phyloP scores from a whole-genome alignment of 2,329 filamentous ascomycete species.

The Nothophaeocryptopus gaeumannii region DNA sequence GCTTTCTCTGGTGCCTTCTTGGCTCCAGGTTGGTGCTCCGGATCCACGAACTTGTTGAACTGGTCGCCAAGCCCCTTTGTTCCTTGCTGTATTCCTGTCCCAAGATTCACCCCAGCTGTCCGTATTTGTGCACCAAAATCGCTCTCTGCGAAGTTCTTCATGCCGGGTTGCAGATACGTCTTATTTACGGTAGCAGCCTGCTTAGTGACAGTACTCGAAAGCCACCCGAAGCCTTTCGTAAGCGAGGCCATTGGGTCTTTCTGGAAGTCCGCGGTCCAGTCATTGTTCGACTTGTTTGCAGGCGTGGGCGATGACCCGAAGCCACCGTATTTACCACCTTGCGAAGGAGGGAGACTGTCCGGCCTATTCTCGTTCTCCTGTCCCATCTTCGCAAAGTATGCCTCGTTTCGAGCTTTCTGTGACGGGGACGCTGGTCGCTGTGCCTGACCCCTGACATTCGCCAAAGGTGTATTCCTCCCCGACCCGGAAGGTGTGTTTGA shows the following conservation, averaged over 20 bases:
- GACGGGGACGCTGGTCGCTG: conserved; percentile 28
- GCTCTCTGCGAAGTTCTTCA: conserved; percentile 70
- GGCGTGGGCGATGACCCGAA: conserved; percentile 76
- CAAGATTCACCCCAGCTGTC: conserved; percentile 46
- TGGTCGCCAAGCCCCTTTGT: conserved; percentile 73
- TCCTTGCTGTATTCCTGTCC: conserved; percentile 61
- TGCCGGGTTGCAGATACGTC: conserved; percentile 86
- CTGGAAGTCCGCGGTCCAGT: conserved; percentile 66
- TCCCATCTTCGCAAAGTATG: conserved; percentile 84
- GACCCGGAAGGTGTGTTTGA: conserved; percentile 23
- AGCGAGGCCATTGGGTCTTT: conserved; percentile 85
- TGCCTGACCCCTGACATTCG: conserved; percentile 16
- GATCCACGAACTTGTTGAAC: conserved; percentile 82
- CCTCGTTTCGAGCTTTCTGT: conserved; percentile 69
- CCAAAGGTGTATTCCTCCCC: conserved; percentile 28
- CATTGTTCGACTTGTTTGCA: conserved; percentile 59
- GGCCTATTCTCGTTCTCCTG: conserved; percentile 75
- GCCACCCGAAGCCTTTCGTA: conserved; percentile 92
- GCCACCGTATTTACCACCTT: conserved; percentile 87
- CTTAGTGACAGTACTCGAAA: conserved; percentile 81
- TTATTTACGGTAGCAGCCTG: conserved; percentile 89
- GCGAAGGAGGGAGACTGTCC: conserved; percentile 73
- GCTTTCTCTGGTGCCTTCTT: conserved; percentile 63
- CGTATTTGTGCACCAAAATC: conserved; percentile 59
- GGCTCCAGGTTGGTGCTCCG: conserved; percentile 23